Conservation (phyloP, 129 eudicot genomes). For the Flaveria brownii region DNA sequence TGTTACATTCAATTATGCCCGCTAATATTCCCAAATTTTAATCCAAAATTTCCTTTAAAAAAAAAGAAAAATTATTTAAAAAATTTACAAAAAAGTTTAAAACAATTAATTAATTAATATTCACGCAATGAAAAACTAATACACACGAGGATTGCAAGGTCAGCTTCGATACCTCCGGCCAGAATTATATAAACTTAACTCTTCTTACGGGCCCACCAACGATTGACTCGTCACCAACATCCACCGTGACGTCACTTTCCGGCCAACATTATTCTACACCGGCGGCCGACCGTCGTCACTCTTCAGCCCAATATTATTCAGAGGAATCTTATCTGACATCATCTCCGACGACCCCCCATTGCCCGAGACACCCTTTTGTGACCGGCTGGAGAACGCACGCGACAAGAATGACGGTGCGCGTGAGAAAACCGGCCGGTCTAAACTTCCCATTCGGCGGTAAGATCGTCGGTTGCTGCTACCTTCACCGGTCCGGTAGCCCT, state of each 20-base stretch:
- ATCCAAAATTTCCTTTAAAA: background rate
- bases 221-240: background rate
- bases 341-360: constrained; percentile 48
- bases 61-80: background rate
- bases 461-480: constrained; percentile 38
- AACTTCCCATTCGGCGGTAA: constrained; percentile 43
- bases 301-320: constrained; percentile 49
- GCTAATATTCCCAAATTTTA: background rate
- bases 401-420: constrained; percentile 55
- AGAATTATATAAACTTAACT: background rate
- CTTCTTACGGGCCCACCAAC: background rate
- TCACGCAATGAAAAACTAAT: background rate
- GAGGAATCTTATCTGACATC: constrained; percentile 35
- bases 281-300: constrained; percentile 46
- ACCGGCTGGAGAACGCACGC: constrained; percentile 54
- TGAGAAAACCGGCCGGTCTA: constrained; percentile 67
- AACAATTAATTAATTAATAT: background rate
- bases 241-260: constrained; percentile 4
- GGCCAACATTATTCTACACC: constrained; percentile 41
- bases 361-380: constrained; percentile 59
- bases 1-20: background rate
- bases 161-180: background rate
- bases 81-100: background rate
- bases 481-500: constrained; percentile 29
- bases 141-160: background rate